Evolutionary conservation across 2,329 filamentous ascomycete species (phyloP).

Genomic region (Curvularia verruculosa): DNA sequence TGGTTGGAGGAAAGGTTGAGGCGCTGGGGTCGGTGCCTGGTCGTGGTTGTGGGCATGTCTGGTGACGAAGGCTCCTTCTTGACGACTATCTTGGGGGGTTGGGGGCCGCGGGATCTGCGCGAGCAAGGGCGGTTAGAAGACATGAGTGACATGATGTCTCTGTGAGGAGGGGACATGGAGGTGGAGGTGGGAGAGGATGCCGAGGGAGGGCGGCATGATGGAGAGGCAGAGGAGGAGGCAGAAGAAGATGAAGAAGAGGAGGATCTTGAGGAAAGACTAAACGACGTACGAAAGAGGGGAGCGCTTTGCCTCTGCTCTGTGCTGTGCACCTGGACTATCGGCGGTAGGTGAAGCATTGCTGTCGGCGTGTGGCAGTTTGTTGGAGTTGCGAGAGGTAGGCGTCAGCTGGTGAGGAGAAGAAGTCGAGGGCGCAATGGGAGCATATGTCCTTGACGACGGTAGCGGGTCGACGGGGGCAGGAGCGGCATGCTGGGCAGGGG

Average conservation of each 20-base stretch:
- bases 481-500: slow-evolving; percentile 48
- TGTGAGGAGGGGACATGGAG: slow-evolving; percentile 37
- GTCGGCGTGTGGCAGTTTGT: slow-evolving; percentile 40
- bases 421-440: slow-evolving; percentile 52
- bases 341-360: slow-evolving; percentile 51
- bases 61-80: slow-evolving; percentile 96
- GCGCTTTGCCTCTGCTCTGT: slow-evolving; percentile 58
- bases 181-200: slow-evolving; percentile 29
- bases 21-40: slow-evolving; percentile 76
- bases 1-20: slow-evolving; percentile 75
- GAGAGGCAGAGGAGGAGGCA: slow-evolving; percentile 8
- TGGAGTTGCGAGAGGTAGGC: slow-evolving; percentile 45
- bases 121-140: slow-evolving; percentile 50
- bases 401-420: slow-evolving; percentile 49
- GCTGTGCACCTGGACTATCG: slow-evolving; percentile 46
- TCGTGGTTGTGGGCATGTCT: slow-evolving; percentile 72
- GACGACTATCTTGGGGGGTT: slow-evolving; percentile 81
- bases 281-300: slow-evolving; percentile 59
- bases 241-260: slow-evolving; percentile 24
- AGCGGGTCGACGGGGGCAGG: slow-evolving; percentile 45
- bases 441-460: slow-evolving; percentile 51
- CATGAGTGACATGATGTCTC: slow-evolving; percentile 29
- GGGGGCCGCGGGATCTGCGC: slow-evolving; percentile 59
- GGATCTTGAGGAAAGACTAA: slow-evolving; percentile 34
- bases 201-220: slow-evolving; percentile 32